Base-by-base conservation (phyloP, 805 yeast species). In the Yarrowia porcina region DNA sequence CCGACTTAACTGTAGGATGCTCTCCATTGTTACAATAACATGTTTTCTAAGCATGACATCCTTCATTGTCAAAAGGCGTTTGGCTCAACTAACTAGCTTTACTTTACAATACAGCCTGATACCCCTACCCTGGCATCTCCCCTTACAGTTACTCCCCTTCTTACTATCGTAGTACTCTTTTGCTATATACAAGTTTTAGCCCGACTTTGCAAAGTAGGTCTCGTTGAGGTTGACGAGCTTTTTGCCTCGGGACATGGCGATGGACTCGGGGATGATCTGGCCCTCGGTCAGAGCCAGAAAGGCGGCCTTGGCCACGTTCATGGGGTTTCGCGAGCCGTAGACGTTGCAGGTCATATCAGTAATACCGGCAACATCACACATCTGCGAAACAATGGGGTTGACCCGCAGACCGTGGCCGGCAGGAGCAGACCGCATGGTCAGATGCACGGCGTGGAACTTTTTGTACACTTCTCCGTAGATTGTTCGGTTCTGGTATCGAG, bases 331-430 rank as follows among this genome's bases (percentile, higher is more conserved):
- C 36, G 97, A 89, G 71, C 91, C 87, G 79, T 88, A 90, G 52
- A 93, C 89, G 72, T 93, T 93, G 4, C 96, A 97, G 69, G 91
- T 84, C 70, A 94, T 78, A 76, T 94, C 99, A 75, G 88, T 89
- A 74, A 94, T 90, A 66, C 99, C 99, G 1, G 92, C 96, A 64
- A 91, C 85, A 73, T 88, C 89, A 75, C 97, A 92, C 64, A 94
- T 84, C 77, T 91, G 97, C 70, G 87, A 90, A 66, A 94, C 86
- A 74, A 87, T 84, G 67, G 89, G 96, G 76, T 92, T 92, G 49
- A 91, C 97, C 69, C 97, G 82, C 65, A 94, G 81, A 20, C 99
- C 99, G 66, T 88, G 88, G 70, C 97, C 98, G 0, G 96, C 87
- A 23, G 97, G 94, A 0, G 96, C 92, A 2, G 96, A 84, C 72